phyloP scores from a whole-genome alignment of 2,329 filamentous ascomycete genomes.

The Verticillium tricorpus region DNA sequence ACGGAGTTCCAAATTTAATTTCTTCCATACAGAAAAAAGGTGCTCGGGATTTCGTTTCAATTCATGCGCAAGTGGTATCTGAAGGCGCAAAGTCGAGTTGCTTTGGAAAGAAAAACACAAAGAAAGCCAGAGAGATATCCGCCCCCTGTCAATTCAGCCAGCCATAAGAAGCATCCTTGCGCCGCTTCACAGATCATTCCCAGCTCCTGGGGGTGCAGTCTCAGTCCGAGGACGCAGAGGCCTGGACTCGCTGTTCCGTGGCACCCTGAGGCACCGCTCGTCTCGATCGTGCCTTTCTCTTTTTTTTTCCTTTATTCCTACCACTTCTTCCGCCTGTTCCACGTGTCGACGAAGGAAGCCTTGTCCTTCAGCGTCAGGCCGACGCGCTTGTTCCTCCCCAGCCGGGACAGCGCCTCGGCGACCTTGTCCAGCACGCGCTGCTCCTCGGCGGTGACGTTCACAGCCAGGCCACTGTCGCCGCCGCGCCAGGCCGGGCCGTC shows the following conservation, averaged over 20 bases:
- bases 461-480: slow-evolving; percentile 14
- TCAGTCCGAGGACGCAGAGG: neutral
- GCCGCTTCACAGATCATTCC: slow-evolving; percentile 11
- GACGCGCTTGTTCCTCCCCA: slow-evolving; percentile 85
- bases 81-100: neutral
- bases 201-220: slow-evolving; percentile 17
- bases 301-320: slow-evolving; percentile 3
- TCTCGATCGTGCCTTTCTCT: slow-evolving; percentile 4
- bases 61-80: neutral
- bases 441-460: slow-evolving; percentile 50
- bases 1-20: neutral
- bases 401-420: slow-evolving; percentile 77
- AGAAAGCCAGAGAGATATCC: slow-evolving; percentile 4
- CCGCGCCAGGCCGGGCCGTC: slow-evolving; percentile 22
- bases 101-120: neutral
- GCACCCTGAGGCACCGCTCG: neutral
- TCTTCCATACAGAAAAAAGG: neutral
- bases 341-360: slow-evolving; percentile 71
- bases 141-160: neutral
- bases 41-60: neutral
- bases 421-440: slow-evolving; percentile 70
- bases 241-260: neutral
- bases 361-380: slow-evolving; percentile 82
- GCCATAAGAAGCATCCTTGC: neutral
- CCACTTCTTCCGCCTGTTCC: slow-evolving; percentile 33